Evolutionary conservation across 2,329 filamentous ascomycete species (phyloP).

Genomic region (Periconia macrospinosa): DNA sequence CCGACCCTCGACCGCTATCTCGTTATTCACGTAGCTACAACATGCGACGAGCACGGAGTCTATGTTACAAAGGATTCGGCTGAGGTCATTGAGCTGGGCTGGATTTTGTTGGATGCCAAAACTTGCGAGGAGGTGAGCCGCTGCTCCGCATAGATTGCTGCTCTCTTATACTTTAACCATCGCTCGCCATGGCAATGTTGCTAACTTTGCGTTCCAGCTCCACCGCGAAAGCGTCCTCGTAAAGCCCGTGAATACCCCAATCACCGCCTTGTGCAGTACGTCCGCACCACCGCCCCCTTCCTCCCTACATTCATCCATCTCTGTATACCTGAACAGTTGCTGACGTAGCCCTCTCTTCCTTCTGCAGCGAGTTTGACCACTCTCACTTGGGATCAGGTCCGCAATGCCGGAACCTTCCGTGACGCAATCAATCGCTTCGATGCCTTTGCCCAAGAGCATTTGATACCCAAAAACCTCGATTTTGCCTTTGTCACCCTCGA

Average conservation of each 20-base stretch:
- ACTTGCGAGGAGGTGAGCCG: constrained; percentile 78
- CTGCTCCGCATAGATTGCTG: too few relatives aligned
- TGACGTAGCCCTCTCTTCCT: constrained; percentile 28
- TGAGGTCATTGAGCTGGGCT: constrained; percentile 98
- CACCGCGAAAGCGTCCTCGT: constrained; percentile 95
- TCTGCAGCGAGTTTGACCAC: constrained; percentile 90
- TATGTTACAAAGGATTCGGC: constrained; percentile 99
- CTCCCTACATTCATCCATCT: neutral
- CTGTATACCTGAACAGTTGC: constrained; percentile 15
- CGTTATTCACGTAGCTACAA: constrained; percentile 97
- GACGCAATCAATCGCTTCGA: constrained; percentile 96
- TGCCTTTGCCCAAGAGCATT: constrained; percentile 86
- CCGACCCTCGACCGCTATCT: constrained; percentile 84
- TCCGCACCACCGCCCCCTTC: constrained; percentile 1
- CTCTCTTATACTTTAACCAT: too few relatives aligned
- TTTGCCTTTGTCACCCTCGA: constrained; percentile 99
- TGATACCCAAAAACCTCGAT: constrained; percentile 87
- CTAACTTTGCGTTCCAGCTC: constrained; percentile 62
- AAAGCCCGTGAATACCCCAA: constrained; percentile 97
- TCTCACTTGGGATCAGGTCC: constrained; percentile 98
- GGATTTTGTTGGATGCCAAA: constrained; percentile 93
- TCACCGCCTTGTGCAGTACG: constrained; percentile 98
- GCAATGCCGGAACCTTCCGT: constrained; percentile 94
- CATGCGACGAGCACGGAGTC: constrained; percentile 97
- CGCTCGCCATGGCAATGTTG: neutral